These are phyloP conservation scores for Fusarium nematophilum DNA, from an alignment of 2,329 filamentous ascomycete species.

Conservation along the genomic window DNA sequence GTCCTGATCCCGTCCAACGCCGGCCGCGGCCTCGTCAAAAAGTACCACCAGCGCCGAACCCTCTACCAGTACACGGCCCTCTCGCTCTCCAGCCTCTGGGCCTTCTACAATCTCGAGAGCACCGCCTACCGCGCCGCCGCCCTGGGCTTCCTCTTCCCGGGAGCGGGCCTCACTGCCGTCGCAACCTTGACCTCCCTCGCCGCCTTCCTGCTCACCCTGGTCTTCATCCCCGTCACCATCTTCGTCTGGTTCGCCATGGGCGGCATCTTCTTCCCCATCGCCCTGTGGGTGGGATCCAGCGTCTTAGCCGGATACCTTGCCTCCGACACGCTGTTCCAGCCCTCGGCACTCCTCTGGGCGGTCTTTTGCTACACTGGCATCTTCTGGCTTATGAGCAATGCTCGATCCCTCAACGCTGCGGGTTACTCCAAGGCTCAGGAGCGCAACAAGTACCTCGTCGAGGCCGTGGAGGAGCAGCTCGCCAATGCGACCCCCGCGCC, in stretches of 20 bases:
- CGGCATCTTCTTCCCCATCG: conserved; percentile 22
- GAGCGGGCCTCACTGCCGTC: conserved; percentile 23
- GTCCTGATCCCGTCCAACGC: conserved; percentile 14
- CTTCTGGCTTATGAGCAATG: conserved; percentile 24
- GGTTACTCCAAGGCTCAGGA: conserved; percentile 24
- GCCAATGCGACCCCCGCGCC: conserved; percentile 6
- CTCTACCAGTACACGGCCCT: conserved; percentile 10
- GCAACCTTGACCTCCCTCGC: conserved; percentile 1
- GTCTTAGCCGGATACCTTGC: conserved; percentile 11
- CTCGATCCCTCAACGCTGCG: conserved; percentile 14
- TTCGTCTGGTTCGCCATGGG: conserved; percentile 27
- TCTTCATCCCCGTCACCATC: conserved; percentile 14
- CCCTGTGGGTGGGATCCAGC: conserved; percentile 11
- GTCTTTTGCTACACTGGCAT: conserved; percentile 17
- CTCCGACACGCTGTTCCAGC: conserved; percentile 9
- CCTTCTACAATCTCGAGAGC: conserved; percentile 12
- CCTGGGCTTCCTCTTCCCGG: conserved; percentile 21
- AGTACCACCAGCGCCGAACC: conserved; percentile 18
- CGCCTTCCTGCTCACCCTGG: conserved; percentile 10
- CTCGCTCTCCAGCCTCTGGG: conserved; percentile 7
- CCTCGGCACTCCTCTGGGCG: conserved; percentile 7
- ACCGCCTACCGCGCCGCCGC: conserved; percentile 9
- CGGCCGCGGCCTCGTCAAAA: conserved; percentile 16
- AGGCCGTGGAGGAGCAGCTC: conserved; percentile 15
- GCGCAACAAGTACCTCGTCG: conserved; percentile 21